A percentile compares a stretch with the other conserved stretches of the same genome.
Evolutionary conservation across 805 yeast genomes (phyloP).

Genomic region (Yarrowia sp.): DNA sequence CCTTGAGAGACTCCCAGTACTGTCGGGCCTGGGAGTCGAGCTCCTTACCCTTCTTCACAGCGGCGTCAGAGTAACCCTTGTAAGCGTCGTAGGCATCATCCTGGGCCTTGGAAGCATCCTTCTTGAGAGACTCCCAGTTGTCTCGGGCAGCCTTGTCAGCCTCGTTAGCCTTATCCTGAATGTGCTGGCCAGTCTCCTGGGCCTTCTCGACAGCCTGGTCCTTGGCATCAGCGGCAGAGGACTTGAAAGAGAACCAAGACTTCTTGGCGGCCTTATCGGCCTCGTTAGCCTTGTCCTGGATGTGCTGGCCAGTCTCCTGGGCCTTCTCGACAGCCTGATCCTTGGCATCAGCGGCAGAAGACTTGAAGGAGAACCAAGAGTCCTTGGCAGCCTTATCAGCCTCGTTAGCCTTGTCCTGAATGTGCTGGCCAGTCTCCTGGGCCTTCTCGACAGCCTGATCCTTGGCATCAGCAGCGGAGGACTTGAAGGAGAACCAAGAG

Average conservation of each 20-base stretch:
- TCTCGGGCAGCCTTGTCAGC: conserved; percentile 3
- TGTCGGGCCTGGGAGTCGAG: conserved; percentile 16
- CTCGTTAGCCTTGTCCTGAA: background rate
- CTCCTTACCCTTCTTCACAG: conserved; percentile 23
- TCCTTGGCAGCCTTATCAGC: background rate
- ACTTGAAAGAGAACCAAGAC: conserved; percentile 11
- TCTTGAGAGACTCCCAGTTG: background rate
- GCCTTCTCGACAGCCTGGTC: conserved; percentile 1
- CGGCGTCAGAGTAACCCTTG: conserved; percentile 18
- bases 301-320: background rate
- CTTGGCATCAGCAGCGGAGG: background rate
- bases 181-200: background rate
- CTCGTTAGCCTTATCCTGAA: background rate
- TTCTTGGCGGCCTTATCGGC: background rate
- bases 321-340: background rate
- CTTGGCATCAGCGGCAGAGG: background rate
- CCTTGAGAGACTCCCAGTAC: conserved; percentile 25
- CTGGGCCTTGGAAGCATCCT: background rate
- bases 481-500: background rate
- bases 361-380: conserved; percentile 6
- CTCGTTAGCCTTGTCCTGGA: background rate
- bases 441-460: background rate
- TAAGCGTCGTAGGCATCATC: conserved; percentile 5
- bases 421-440: background rate
- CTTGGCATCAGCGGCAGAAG: background rate